A percentile compares a stretch with the other conserved stretches of the same genome.
Evolutionary conservation across 2,329 filamentous ascomycete species (phyloP).

Genomic region (Colletotrichum simmondsii): DNA sequence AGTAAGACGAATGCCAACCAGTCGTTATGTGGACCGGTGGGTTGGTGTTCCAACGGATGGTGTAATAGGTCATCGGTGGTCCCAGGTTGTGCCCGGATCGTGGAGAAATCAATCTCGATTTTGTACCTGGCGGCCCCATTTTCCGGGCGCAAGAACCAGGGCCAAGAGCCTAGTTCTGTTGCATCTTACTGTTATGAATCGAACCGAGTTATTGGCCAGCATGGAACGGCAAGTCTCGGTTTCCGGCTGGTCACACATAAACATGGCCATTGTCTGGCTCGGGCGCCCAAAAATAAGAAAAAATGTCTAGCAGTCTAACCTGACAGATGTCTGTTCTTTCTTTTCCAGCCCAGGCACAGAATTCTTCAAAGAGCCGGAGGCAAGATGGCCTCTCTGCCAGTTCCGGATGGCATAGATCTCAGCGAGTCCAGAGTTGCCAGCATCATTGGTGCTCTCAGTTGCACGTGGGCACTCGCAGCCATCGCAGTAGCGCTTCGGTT

Average conservation of each 20-base stretch:
- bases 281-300: background rate
- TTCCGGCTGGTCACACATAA: background rate
- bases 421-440: slow-evolving; percentile 33
- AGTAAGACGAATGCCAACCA: too few relatives aligned
- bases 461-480: slow-evolving; percentile 35
- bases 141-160: background rate
- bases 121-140: background rate
- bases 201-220: background rate
- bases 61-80: background rate
- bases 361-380: background rate
- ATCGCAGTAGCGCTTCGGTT: slow-evolving; percentile 36
- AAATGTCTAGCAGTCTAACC: background rate
- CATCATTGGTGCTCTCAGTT: slow-evolving; percentile 34
- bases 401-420: slow-evolving; percentile 34
- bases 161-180: background rate
- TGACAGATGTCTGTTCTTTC: background rate
- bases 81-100: background rate
- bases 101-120: background rate
- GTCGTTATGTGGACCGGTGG: too few relatives aligned
- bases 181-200: background rate
- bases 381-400: background rate
- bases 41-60: too few relatives aligned
- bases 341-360: background rate
- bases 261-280: background rate
- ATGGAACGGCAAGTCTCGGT: background rate